A percentile compares a stretch with the other conserved stretches of the same genome.
phyloP scores from a whole-genome alignment of 169 alveolate species.

The Plasmodium malariae region DNA sequence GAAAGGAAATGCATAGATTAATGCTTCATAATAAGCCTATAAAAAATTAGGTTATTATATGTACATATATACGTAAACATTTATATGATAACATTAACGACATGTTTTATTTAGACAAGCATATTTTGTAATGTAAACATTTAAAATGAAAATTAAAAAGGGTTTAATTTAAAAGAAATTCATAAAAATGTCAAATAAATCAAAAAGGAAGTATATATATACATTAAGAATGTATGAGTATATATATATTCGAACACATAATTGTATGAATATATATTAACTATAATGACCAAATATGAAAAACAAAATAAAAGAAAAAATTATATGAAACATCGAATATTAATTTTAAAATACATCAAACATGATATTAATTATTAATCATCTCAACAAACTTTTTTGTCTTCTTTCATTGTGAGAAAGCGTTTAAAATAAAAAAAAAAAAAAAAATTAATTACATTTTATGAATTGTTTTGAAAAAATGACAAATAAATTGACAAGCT shows the following conservation, averaged over 20 bases:
- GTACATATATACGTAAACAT: too few species aligned
- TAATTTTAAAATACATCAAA: neutral
- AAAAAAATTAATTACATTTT: too few species aligned
- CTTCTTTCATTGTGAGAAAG: too few species aligned
- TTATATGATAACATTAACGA: too few species aligned
- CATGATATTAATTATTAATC: too few species aligned
- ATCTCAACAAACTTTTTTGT: too few species aligned
- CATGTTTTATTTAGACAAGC: neutral
- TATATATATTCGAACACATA: neutral
- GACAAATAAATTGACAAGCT: too few species aligned
- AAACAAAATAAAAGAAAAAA: neutral
- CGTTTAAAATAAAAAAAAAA: too few species aligned
- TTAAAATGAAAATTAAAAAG: conserved; percentile 22
- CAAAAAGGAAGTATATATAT: neutral
- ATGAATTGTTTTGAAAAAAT: too few species aligned
- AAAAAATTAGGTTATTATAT: neutral
- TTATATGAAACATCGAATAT: neutral
- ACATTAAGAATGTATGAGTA: neutral
- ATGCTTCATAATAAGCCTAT: conserved; percentile 4
- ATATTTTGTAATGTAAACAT: neutral
- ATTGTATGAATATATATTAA: neutral
- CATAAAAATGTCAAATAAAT: conserved; percentile 35
- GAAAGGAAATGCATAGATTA: conserved; percentile 10
- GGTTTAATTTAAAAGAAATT: conserved; percentile 27
- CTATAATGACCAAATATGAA: neutral